A percentile compares a stretch with the other conserved stretches of the same genome.
phyloP scores from a whole-genome alignment of 2,329 filamentous ascomycete species.

The Lachnellula subtilissima region DNA sequence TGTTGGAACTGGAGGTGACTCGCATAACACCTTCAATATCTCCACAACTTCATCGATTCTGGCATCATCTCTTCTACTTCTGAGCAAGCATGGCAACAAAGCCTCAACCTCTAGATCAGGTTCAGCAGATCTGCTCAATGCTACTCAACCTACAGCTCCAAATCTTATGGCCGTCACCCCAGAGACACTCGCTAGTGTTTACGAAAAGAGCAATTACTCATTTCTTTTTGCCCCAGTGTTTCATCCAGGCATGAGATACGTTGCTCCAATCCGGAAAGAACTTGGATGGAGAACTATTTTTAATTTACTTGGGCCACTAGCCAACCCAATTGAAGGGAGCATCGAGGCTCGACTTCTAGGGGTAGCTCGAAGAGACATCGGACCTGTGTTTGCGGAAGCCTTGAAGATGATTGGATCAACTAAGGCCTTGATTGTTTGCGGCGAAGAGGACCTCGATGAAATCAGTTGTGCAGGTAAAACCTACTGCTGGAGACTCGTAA shows the following conservation, averaged over 20 bases:
- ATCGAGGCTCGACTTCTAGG: constrained; percentile 92
- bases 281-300: constrained; percentile 95
- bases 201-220: constrained; percentile 79
- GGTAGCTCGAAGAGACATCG: constrained; percentile 81
- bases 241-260: constrained; percentile 90
- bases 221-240: constrained; percentile 96
- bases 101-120: constrained; percentile 94
- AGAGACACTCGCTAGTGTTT: constrained; percentile 65
- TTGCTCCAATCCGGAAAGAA: constrained; percentile 78
- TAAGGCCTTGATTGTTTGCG: constrained; percentile 89
- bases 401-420: constrained; percentile 68
- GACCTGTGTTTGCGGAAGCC: constrained; percentile 83
- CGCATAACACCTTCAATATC: constrained; percentile 97
- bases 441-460: constrained; percentile 92
- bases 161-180: constrained; percentile 71
- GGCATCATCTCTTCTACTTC: constrained; percentile 75
- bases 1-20: constrained; percentile 93
- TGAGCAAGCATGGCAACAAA: constrained; percentile 94
- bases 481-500: constrained; percentile 77
- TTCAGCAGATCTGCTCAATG: constrained; percentile 83
- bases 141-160: constrained; percentile 67
- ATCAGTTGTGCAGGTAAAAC: constrained; percentile 86
- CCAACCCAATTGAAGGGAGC: constrained; percentile 79
- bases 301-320: constrained; percentile 89
- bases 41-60: constrained; percentile 92